A percentile compares a stretch with the other conserved stretches of the same genome.
These are phyloP conservation scores for Xylariaceae sp. DNA, from an alignment of 2,329 filamentous ascomycete genomes.

Conservation along the genomic window DNA sequence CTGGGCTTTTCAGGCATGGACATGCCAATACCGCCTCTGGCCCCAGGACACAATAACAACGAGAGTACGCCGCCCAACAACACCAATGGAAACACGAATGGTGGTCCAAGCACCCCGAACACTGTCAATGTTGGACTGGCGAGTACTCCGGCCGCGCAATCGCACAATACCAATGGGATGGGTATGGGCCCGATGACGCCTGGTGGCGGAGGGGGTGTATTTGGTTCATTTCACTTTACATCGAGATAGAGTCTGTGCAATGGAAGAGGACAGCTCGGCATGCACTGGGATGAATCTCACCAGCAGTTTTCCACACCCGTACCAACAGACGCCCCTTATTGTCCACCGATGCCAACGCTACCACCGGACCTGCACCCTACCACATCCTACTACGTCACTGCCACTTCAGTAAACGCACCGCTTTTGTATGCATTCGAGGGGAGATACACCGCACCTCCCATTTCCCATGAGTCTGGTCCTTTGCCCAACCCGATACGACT, in stretches of 20 bases:
- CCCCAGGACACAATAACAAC: conserved; percentile 13
- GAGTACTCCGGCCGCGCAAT: conserved; percentile 44
- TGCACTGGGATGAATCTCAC: no score
- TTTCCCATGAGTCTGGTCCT: no score
- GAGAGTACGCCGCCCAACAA: conserved; percentile 37
- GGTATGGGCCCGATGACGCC: conserved; percentile 73
- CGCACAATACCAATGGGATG: conserved; percentile 53
- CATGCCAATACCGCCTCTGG: conserved; percentile 21
- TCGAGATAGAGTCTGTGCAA: conserved; percentile 29
- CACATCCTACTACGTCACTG: no score
- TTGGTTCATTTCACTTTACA: conserved; percentile 65
- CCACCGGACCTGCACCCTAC: no score
- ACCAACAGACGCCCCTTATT: no score
- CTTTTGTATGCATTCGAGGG: no score
- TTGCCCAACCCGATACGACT: no score
- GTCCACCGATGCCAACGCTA: no score
- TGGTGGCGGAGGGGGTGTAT: conserved; percentile 68
- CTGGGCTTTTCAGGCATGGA: conserved; percentile 68
- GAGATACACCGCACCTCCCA: no score
- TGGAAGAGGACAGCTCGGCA: conserved; percentile 7
- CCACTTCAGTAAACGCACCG: no score
- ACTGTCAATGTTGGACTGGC: conserved; percentile 53
- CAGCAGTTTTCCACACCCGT: no score
- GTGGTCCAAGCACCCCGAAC: conserved; percentile 61
- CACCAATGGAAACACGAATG: conserved; percentile 29